Base-by-base conservation (phyloP, 2,329 filamentous ascomycete species). In the Ceratocystis cacaofunesta region DNA sequence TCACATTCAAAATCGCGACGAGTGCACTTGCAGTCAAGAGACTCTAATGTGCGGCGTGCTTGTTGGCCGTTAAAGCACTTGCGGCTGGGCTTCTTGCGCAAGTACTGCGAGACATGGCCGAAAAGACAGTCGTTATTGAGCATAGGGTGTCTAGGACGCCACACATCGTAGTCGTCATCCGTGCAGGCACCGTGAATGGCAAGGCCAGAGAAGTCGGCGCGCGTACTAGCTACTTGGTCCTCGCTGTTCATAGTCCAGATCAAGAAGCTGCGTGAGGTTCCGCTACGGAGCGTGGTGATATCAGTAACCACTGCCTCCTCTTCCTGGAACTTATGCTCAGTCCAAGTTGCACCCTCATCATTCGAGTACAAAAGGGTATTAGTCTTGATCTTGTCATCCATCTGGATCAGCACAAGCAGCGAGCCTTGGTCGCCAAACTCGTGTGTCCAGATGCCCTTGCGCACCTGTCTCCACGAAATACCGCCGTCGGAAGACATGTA, bases 371-470 rank as follows among this genome's bases (percentile, higher is more conserved):
- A 85, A 50, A 95, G 76, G 1, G 78, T 76, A 64, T 89, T 84
- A 1, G 87, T 89, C 72, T 82, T 84, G 63, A 92, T 77, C 3
- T 88, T 90, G 63, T 83, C 79, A 63, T 81, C 81, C 15, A 82
- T 80, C 66, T 90, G 85, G 25, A 92, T 91, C 61, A 99, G 86
- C 52, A 95, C 90, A 68, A 97, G 85, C 70, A 97, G 87, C 5
- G 90, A 94, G 32, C 94, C 94, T 74, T 96, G 90, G 71, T 99
- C 95, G 67, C 94, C 95, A 73, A 90, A 96, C 72, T 95, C 90
- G 90, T 91, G 99, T 71, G 88, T 87, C 79, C 91, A 96, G 44
- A 82, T 83, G 5, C 94, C 95, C 75, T 95, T 92, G 76, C 89
- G 92, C 68, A 92, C 85, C 67, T 86, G 84, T 69, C 81, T 85